Percentiles rank a stretch among this genome's conserved stretches.
Conservation (phyloP, 345 rosid species). For the Syzygium aqueum region DNA sequence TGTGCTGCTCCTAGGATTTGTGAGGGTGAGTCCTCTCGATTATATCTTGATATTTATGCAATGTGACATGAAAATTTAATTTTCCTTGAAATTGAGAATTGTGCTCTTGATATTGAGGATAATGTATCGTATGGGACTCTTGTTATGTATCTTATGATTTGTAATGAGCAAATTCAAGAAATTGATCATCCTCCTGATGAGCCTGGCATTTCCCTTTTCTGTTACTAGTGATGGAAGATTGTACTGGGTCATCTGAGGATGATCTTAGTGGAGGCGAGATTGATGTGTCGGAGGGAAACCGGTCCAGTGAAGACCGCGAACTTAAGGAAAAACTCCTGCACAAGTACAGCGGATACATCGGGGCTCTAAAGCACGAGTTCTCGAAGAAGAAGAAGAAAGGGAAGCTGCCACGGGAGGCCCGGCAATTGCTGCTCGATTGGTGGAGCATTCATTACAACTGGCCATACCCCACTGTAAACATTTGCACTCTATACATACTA, state of each 20-base stretch:
- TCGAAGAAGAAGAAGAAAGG: conserved; percentile 49
- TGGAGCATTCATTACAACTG: conserved; percentile 45
- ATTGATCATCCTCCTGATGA: background rate
- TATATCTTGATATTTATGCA: background rate
- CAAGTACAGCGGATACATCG: conserved; percentile 35
- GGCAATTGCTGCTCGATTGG: conserved; percentile 39
- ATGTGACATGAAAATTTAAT: background rate
- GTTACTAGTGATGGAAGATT: conserved; percentile 10
- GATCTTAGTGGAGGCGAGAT: conserved; percentile 26
- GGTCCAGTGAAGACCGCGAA: conserved; percentile 22
- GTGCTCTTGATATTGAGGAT: background rate
- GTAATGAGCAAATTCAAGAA: background rate
- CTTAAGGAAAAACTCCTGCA: conserved; percentile 30
- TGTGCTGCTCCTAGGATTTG: background rate
- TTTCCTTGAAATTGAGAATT: background rate
- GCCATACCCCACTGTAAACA: conserved; percentile 53
- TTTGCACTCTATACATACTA: background rate
- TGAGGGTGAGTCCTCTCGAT: background rate
- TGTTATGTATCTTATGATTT: background rate
- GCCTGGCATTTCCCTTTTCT: background rate
- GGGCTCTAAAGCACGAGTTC: conserved; percentile 37
- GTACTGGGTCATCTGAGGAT: conserved; percentile 28
- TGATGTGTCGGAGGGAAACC: conserved; percentile 2
- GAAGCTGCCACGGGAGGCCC: conserved; percentile 43
- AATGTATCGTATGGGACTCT: background rate